Conservation (phyloP, 2,329 filamentous ascomycete genomes). For the Nemania sp. region DNA sequence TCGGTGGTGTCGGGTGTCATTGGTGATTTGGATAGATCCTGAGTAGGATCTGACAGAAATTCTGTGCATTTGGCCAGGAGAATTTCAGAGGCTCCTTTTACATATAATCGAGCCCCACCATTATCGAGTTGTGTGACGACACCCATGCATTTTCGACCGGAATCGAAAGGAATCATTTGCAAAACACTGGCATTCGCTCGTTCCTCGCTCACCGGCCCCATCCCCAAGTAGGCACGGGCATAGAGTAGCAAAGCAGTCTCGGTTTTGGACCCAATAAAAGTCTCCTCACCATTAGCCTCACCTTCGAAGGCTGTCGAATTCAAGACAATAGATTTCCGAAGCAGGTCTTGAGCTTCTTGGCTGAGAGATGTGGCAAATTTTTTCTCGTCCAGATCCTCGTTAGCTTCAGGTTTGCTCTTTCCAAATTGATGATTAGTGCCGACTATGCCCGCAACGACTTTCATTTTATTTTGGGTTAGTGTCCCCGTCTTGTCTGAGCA, state of each 20-base stretch:
- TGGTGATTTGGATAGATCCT: constrained; percentile 45
- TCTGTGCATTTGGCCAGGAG: constrained; percentile 60
- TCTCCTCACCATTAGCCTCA: constrained; percentile 65
- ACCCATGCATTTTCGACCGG: constrained; percentile 73
- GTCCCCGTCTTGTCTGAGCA: constrained; percentile 72
- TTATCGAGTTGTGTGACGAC: constrained; percentile 56
- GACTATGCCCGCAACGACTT: constrained; percentile 63
- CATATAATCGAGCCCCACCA: constrained; percentile 58
- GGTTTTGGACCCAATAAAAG: constrained; percentile 77
- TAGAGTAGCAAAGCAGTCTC: constrained; percentile 75
- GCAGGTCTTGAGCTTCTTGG: constrained; percentile 52
- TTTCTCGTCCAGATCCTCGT: constrained; percentile 46
- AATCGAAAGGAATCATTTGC: constrained; percentile 76
- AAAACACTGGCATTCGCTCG: constrained; percentile 62
- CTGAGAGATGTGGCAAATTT: constrained; percentile 54
- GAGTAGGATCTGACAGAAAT: constrained; percentile 53
- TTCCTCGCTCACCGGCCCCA: constrained; percentile 66
- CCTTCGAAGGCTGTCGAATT: constrained; percentile 79
- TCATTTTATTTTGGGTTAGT: constrained; percentile 70
- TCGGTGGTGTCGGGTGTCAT: constrained; percentile 58
- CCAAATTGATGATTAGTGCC: constrained; percentile 61
- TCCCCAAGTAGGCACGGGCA: constrained; percentile 66
- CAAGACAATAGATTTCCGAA: constrained; percentile 63
- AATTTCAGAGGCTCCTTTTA: constrained; percentile 69
- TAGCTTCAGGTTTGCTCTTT: constrained; percentile 35